phyloP scores from a whole-genome alignment of 2,329 filamentous ascomycete genomes.

The Trichoderma endophyticum region DNA sequence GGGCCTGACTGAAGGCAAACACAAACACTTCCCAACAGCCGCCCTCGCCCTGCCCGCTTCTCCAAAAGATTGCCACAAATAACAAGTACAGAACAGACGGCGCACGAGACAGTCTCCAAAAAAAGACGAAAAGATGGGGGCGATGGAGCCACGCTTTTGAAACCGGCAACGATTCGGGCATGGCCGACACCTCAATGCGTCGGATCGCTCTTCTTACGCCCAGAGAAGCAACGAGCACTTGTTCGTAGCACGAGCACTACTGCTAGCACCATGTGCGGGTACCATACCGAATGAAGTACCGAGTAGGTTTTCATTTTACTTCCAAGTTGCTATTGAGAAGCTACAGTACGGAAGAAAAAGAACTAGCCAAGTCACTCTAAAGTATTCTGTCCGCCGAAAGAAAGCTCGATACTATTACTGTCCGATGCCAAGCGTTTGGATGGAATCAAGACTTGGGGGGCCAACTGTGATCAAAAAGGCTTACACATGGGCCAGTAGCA shows the following conservation, averaged over 20 bases:
- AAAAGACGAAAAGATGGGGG: conserved; percentile 7
- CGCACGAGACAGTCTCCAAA: not conserved
- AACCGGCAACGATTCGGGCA: conserved; percentile 16
- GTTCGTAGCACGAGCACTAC: not conserved
- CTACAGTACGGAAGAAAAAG: not conserved
- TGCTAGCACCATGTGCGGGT: conserved; percentile 3
- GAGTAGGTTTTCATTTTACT: not conserved
- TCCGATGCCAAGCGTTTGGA: not conserved
- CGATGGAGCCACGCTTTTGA: conserved; percentile 10
- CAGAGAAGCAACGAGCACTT: not conserved
- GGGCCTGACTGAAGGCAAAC: not conserved
- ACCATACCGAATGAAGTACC: conserved; percentile 12
- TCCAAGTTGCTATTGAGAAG: not conserved
- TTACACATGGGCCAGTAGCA: not conserved
- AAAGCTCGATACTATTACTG: not conserved
- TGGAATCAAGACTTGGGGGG: not conserved
- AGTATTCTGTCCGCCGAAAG: not conserved
- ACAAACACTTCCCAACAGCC: not conserved
- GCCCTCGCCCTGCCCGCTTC: not conserved
- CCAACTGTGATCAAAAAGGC: not conserved
- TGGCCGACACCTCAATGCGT: conserved; percentile 10
- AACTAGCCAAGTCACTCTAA: not conserved
- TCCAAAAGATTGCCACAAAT: not conserved
- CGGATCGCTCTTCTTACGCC: not conserved
- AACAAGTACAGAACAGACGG: not conserved